Conservation (phyloP, 2,329 filamentous ascomycete genomes). For the Penicillium decumbens region DNA sequence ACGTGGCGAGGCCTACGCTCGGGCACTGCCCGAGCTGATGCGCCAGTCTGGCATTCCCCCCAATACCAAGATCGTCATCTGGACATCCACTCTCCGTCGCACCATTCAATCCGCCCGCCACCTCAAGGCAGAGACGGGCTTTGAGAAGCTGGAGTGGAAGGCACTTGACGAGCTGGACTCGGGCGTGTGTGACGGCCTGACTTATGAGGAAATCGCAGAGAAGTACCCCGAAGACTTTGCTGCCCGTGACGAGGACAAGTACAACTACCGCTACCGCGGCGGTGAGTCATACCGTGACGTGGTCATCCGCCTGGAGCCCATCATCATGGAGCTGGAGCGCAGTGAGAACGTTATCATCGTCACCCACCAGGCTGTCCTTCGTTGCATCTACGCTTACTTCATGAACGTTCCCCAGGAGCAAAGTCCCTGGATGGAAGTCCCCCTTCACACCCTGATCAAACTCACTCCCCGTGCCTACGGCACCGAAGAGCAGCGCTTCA, state of each 20-base stretch:
- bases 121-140: slow-evolving; percentile 63
- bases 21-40: slow-evolving; percentile 77
- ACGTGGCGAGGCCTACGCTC: slow-evolving; percentile 82
- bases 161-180: slow-evolving; percentile 95
- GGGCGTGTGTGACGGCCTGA: slow-evolving; percentile 92
- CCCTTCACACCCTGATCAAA: slow-evolving; percentile 93
- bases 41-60: slow-evolving; percentile 75
- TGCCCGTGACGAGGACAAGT: slow-evolving; percentile 95
- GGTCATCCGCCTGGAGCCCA: slow-evolving; percentile 93
- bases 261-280: slow-evolving; percentile 97
- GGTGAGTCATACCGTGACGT: slow-evolving; percentile 96
- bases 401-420: slow-evolving; percentile 93
- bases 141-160: slow-evolving; percentile 98
- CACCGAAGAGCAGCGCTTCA: slow-evolving; percentile 81
- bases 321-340: slow-evolving; percentile 98
- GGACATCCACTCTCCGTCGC: slow-evolving; percentile 71
- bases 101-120: slow-evolving; percentile 89
- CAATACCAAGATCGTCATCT: slow-evolving; percentile 61
- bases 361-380: slow-evolving; percentile 91
- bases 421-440: slow-evolving; percentile 98
- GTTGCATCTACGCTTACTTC: slow-evolving; percentile 98
- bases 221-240: slow-evolving; percentile 90
- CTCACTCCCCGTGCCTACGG: slow-evolving; percentile 90
- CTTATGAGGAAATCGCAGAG: slow-evolving; percentile 90
- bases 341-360: slow-evolving; percentile 97